Conservation (phyloP, 2,329 filamentous ascomycete genomes). For the Chaetomium strumarium region DNA sequence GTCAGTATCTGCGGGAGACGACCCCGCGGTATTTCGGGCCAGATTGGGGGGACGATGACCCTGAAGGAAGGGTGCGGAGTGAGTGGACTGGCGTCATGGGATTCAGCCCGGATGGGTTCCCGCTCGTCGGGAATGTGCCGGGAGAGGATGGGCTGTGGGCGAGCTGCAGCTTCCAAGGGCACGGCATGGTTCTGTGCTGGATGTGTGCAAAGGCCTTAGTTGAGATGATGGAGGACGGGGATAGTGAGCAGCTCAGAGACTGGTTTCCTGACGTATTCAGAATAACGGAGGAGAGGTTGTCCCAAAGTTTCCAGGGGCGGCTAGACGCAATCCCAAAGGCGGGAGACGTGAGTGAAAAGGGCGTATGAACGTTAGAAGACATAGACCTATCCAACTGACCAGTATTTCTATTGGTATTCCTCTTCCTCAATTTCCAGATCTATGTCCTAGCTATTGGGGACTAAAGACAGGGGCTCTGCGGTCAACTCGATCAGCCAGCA, state of each 20-base stretch:
- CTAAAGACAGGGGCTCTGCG: no score
- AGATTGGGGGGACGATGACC: slow-evolving; percentile 42
- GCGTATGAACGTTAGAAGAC: no score
- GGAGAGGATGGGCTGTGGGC: slow-evolving; percentile 46
- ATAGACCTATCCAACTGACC: no score
- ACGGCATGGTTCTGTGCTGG: slow-evolving; percentile 60
- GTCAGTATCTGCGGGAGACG: slow-evolving; percentile 39
- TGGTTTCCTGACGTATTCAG: slow-evolving; percentile 52
- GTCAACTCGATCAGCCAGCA: no score
- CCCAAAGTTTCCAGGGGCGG: slow-evolving; percentile 31
- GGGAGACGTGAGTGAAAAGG: background rate
- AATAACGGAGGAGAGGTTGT: slow-evolving; percentile 41
- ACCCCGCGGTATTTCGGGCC: slow-evolving; percentile 47
- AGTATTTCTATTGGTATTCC: no score
- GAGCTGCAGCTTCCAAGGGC: slow-evolving; percentile 57
- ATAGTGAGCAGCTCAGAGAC: slow-evolving; percentile 28
- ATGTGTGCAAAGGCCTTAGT: slow-evolving; percentile 53
- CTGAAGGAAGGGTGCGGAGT: slow-evolving; percentile 35
- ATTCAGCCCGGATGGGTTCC: slow-evolving; percentile 46
- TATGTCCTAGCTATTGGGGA: no score
- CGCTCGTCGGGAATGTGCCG: slow-evolving; percentile 46
- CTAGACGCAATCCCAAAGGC: slow-evolving; percentile 16
- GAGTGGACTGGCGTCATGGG: slow-evolving; percentile 55
- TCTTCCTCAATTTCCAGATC: no score
- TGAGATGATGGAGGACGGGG: slow-evolving; percentile 42